phyloP scores from a whole-genome alignment of 352 stramenopile species.

The Phytophthora uliginosa region DNA sequence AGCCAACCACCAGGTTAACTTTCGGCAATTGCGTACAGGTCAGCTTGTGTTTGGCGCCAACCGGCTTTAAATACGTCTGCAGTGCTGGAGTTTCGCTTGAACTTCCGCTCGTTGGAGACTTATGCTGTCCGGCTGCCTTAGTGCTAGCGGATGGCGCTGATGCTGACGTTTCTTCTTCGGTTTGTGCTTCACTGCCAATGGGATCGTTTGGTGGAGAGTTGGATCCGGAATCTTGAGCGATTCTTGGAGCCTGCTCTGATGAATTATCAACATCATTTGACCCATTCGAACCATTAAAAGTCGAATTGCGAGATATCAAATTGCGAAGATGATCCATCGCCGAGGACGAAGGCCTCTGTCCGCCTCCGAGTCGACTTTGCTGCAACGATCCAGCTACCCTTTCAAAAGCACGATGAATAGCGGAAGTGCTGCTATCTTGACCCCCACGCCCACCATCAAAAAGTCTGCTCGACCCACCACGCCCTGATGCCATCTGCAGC shows the following conservation, averaged over 20 bases:
- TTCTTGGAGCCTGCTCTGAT: slow-evolving; percentile 12
- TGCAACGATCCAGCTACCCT: slow-evolving; percentile 51
- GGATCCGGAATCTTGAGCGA: slow-evolving; percentile 5
- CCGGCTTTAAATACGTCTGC: slow-evolving; percentile 36
- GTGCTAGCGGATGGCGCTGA: slow-evolving; percentile 10
- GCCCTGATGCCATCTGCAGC: slow-evolving; percentile 53
- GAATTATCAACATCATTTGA: slow-evolving; percentile 20
- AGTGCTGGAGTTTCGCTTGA: slow-evolving; percentile 2
- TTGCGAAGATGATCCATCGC: slow-evolving; percentile 70
- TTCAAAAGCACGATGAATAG: slow-evolving; percentile 56
- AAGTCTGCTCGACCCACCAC: slow-evolving; percentile 31
- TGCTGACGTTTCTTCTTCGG: slow-evolving; percentile 25
- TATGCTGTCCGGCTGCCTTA: slow-evolving; percentile 7
- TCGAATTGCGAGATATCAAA: slow-evolving; percentile 51
- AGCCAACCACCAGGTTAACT: slow-evolving; percentile 57
- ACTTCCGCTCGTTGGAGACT: slow-evolving; percentile 16
- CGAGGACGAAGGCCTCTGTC: slow-evolving; percentile 28
- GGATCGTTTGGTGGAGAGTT: slow-evolving; percentile 17
- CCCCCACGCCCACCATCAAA: slow-evolving; percentile 28
- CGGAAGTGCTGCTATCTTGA: slow-evolving; percentile 29
- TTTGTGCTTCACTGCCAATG: slow-evolving; percentile 33
- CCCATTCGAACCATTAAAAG: slow-evolving; percentile 17
- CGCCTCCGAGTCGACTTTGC: slow-evolving; percentile 30
- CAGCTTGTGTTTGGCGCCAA: slow-evolving; percentile 43
- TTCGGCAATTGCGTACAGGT: slow-evolving; percentile 49